Evolutionary conservation across 1,284 basidiomycete species (phyloP).

Genomic region (Coriolopsis trogii): DNA sequence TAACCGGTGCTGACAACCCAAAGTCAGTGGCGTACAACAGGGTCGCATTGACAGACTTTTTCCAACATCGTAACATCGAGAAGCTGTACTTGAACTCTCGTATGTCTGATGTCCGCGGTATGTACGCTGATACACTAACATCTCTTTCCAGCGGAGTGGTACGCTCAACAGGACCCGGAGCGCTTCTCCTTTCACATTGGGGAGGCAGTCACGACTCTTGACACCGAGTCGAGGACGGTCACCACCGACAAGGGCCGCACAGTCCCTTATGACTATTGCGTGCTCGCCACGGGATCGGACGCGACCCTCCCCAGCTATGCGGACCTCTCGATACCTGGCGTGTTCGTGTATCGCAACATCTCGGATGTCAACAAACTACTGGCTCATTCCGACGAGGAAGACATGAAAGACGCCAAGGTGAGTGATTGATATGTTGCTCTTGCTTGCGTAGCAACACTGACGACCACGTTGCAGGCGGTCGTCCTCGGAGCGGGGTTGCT

Average conservation of each 20-base stretch:
- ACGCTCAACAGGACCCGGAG: constrained; percentile 56
- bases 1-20: too few relatives aligned
- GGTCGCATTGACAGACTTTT: constrained; percentile 67
- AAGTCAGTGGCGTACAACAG: constrained; percentile 49
- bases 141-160: constrained; percentile 50
- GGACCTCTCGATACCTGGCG: constrained; percentile 47
- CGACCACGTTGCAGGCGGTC: constrained; percentile 38
- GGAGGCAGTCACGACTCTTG: constrained; percentile 56
- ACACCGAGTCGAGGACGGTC: constrained; percentile 47
- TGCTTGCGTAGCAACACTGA: background rate
- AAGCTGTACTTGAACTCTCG: constrained; percentile 67
- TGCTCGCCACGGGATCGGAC: constrained; percentile 75
- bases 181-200: constrained; percentile 56
- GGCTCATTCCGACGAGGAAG: constrained; percentile 50
- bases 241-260: constrained; percentile 49
- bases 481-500: constrained; percentile 77
- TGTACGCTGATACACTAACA: background rate
- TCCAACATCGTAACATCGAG: constrained; percentile 64
- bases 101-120: constrained; percentile 18
- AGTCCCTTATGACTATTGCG: constrained; percentile 62
- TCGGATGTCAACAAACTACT: constrained; percentile 67
- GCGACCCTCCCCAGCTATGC: constrained; percentile 70
- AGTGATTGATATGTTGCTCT: background rate
- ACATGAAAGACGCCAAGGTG: constrained; percentile 40
- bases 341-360: constrained; percentile 79